Percentiles rank a stretch among this genome's conserved stretches.
Evolutionary conservation across 306 rosid species (phyloP).

Genomic region (Vachellia pachyceras): DNA sequence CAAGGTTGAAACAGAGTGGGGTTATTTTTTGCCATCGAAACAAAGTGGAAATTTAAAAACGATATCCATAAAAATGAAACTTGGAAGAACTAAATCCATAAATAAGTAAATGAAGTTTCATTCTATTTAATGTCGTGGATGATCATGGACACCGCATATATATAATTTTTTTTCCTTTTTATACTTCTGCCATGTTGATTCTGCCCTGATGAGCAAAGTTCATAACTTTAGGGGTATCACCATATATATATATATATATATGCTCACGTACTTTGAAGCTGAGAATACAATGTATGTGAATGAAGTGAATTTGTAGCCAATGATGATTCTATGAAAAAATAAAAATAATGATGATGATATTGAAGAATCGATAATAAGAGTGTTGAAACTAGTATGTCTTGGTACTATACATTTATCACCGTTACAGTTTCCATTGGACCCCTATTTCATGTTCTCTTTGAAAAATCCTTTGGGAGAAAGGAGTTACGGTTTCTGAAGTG

Average conservation of each 20-base stretch:
- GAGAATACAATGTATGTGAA: neutral
- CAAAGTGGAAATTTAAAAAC: neutral
- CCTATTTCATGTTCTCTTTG: too few species aligned
- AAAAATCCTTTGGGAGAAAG: too few species aligned
- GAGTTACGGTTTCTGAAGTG: too few species aligned
- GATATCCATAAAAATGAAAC: neutral
- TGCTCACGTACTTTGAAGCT: constrained; percentile 5
- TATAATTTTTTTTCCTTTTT: neutral
- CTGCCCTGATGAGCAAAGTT: neutral
- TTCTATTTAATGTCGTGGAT: neutral
- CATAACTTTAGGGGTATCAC: too few species aligned
- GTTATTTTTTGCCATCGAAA: too few species aligned
- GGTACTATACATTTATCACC: neutral
- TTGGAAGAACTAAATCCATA: neutral
- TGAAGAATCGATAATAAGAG: neutral
- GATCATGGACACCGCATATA: neutral
- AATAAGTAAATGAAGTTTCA: neutral
- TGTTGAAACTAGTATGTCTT: neutral
- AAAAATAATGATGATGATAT: neutral
- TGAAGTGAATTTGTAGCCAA: neutral
- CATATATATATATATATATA: too few species aligned
- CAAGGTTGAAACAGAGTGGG: neutral
- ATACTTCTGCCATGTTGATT: neutral
- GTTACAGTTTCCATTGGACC: neutral
- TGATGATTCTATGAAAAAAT: neutral